Evolutionary conservation across 1,139 yeast genomes (phyloP).

Genomic region (Hansenula lynferdii): DNA sequence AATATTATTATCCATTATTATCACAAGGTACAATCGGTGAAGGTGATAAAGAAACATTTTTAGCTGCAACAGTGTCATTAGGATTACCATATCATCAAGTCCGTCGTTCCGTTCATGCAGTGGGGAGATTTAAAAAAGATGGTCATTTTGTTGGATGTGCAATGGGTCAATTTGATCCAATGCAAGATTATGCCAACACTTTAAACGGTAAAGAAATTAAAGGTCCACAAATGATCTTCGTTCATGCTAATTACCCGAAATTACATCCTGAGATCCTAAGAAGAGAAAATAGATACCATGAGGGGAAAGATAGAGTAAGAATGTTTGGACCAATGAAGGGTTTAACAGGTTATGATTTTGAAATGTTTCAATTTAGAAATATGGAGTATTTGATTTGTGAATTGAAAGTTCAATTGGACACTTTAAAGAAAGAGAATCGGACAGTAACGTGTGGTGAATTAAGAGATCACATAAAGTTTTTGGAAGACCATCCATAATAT

Average conservation of each 20-base stretch:
- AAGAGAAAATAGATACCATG: background rate
- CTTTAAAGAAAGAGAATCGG: background rate
- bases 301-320: background rate
- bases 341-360: background rate
- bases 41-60: slow-evolving; percentile 82
- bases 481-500: background rate
- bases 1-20: slow-evolving; percentile 36
- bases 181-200: slow-evolving; percentile 37
- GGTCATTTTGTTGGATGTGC: slow-evolving; percentile 49
- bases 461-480: background rate
- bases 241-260: slow-evolving; percentile 59
- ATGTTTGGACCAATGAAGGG: background rate
- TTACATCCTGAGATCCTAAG: slow-evolving; percentile 44
- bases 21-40: slow-evolving; percentile 80
- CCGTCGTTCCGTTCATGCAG: slow-evolving; percentile 41
- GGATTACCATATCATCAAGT: slow-evolving; percentile 59
- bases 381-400: background rate
- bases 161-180: slow-evolving; percentile 66
- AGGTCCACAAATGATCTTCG: slow-evolving; percentile 40
- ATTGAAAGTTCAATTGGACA: background rate
- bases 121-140: slow-evolving; percentile 37
- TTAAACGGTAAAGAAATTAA: slow-evolving; percentile 15
- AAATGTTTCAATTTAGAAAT: background rate
- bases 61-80: slow-evolving; percentile 65
- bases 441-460: background rate